Conservation (phyloP, 106 monocot genomes). For the Dioscorea alata region DNA sequence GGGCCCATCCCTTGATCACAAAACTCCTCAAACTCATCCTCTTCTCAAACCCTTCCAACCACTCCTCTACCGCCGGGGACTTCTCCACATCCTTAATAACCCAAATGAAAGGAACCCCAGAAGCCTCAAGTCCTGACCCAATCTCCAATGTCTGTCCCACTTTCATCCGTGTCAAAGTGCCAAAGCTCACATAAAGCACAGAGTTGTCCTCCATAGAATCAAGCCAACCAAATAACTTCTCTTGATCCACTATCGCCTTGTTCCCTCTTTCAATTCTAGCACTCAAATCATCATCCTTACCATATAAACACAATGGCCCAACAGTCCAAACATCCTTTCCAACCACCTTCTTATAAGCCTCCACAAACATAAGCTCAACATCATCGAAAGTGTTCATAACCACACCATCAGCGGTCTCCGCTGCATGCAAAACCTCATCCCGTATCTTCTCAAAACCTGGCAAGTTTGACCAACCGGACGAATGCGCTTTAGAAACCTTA, state of each 20-base stretch:
- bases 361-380: constrained; percentile 31
- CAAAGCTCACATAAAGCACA: constrained; percentile 50
- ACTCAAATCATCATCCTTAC: constrained; percentile 13
- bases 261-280: constrained; percentile 26
- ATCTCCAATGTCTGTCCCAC: constrained; percentile 44
- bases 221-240: constrained; percentile 27
- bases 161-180: constrained; percentile 11
- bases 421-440: background rate
- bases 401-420: constrained; percentile 33
- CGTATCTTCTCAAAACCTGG: constrained; percentile 1
- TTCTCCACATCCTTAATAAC: constrained; percentile 33
- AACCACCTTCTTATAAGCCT: constrained; percentile 22
- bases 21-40: constrained; percentile 17
- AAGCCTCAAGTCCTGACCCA: constrained; percentile 43
- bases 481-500: constrained; percentile 24
- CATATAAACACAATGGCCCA: constrained; percentile 40
- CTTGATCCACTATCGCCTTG: constrained; percentile 21
- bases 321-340: constrained; percentile 48
- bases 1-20: constrained; percentile 58
- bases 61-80: constrained; percentile 19
- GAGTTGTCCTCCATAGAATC: constrained; percentile 25
- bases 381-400: constrained; percentile 56
- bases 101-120: constrained; percentile 47
- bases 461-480: background rate
- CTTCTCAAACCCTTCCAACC: constrained; percentile 36